A percentile compares a stretch with the other conserved stretches of the same genome.
Evolutionary conservation across 495 filamentous ascomycete genomes (phyloP).

Genomic region (Bacidia rubella): DNA sequence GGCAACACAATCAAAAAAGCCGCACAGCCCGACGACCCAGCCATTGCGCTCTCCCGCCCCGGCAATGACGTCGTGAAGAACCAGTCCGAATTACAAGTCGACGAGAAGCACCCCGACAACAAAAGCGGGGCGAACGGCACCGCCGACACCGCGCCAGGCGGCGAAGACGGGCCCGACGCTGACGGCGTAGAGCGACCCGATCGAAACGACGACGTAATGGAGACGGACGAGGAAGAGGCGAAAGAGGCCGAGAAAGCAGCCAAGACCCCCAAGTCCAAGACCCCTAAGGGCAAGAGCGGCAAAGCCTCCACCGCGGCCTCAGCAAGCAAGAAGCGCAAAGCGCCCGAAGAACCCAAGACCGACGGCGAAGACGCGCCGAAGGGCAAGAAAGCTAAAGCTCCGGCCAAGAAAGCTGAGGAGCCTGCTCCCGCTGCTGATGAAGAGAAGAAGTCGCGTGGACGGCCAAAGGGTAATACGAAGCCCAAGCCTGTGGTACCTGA

Average conservation of each 20-base stretch:
- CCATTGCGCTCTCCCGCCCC: conserved; percentile 38
- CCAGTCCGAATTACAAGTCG: conserved; percentile 38
- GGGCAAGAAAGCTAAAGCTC: conserved; percentile 26
- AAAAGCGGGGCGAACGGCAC: conserved; percentile 14
- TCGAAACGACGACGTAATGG: conserved; percentile 9
- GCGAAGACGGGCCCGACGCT: conserved; percentile 11
- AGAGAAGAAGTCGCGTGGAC: conserved; percentile 12
- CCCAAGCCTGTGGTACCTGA: neutral
- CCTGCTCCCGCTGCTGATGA: conserved; percentile 7
- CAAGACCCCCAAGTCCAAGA: conserved; percentile 13
- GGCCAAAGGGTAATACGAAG: conserved; percentile 4
- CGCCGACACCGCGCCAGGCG: conserved; percentile 15
- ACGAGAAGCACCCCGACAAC: conserved; percentile 23
- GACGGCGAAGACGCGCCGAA: conserved; percentile 21
- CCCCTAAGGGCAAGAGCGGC: conserved; percentile 7
- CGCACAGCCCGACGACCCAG: conserved; percentile 42
- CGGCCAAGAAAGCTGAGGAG: conserved; percentile 14
- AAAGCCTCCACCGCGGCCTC: conserved; percentile 5
- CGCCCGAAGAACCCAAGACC: conserved; percentile 13
- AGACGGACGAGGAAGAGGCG: conserved; percentile 15
- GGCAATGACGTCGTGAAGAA: conserved; percentile 55
- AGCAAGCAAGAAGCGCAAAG: conserved; percentile 21
- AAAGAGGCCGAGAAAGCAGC: conserved; percentile 26
- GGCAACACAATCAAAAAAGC: conserved; percentile 52
- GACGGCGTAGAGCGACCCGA: conserved; percentile 8